Base-by-base conservation (phyloP, 1,139 yeast species). In the Wickerhamomyces sp. region DNA sequence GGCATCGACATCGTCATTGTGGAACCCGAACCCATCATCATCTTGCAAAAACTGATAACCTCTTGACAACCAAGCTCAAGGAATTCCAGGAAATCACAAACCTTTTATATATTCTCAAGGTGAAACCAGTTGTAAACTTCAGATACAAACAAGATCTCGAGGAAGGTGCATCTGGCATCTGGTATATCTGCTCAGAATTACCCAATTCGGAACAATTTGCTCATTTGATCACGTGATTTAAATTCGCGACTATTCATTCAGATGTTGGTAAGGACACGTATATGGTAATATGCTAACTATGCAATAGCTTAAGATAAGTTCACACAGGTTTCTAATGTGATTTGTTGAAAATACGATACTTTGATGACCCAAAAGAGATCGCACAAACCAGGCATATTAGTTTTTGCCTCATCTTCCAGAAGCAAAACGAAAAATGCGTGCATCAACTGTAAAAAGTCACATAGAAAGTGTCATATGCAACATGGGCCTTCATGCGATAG, bases 21-120 rank as follows among this genome's bases (percentile, higher is more conserved):
- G 31, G 47, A 38, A 25, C 54, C 52, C 9, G 48, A 32, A 21
- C 51, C 54, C 50, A 48, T 46, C 49, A 46, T 50, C 52, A 48
- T 50, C 42, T 48, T 48, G 42, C 31, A 25, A 28, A 27, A 26
- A n/a, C n/a, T n/a, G n/a, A n/a, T n/a, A n/a, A n/a, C n/a, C n/a
- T n/a, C n/a, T n/a, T n/a, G n/a, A n/a, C n/a, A n/a, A n/a, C n/a
- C n/a, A n/a, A n/a, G n/a, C n/a, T n/a, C n/a, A n/a, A n/a, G n/a
- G n/a, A n/a, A n/a, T n/a, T n/a, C n/a, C n/a, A n/a, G n/a, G n/a
- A n/a, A n/a, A n/a, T n/a, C n/a, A 29, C 13, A 33, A 18, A 19
- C 20, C 12, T 18, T n/a, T n/a, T n/a, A n/a, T n/a, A n/a, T n/a
- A n/a, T n/a, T n/a, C n/a, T n/a, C n/a, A n/a, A n/a, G n/a, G n/a